Conservation (phyloP, 225 moss, liverwort and hornwort species). For the Pleurozium schreberi region DNA sequence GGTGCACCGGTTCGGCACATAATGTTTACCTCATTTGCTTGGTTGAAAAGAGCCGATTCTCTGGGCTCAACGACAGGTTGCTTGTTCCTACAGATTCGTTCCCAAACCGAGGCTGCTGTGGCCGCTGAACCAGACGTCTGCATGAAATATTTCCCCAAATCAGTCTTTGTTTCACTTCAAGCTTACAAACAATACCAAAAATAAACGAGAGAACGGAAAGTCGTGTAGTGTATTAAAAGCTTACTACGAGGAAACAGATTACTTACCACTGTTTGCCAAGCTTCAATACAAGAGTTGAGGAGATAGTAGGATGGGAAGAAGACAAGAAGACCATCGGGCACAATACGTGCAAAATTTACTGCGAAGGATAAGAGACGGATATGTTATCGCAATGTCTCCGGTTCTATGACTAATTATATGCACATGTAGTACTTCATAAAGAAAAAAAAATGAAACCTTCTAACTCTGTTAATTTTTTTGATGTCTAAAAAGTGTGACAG, state of each 20-base stretch:
- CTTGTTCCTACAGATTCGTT: conserved; percentile 92
- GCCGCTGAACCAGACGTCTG: conserved; percentile 36
- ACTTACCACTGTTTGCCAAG: conserved; percentile 84
- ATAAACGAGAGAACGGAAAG: neutral
- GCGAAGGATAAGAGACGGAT: conserved; percentile 3
- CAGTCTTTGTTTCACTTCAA: neutral
- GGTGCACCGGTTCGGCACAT: neutral
- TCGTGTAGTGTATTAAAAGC: neutral
- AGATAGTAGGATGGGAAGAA: conserved; percentile 98
- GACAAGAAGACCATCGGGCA: conserved; percentile 92
- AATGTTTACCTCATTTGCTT: conserved; percentile 71
- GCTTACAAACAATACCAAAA: neutral
- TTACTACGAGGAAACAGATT: neutral
- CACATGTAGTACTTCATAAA: neutral
- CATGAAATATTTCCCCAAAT: neutral
- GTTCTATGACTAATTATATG: neutral
- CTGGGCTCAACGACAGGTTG: conserved; percentile 94
- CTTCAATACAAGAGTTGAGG: conserved; percentile 91
- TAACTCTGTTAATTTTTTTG: neutral
- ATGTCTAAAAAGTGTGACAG: neutral
- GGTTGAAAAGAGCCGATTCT: conserved; percentile 95
- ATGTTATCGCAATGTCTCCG: neutral
- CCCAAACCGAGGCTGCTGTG: conserved; percentile 68
- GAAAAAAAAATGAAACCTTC: neutral
- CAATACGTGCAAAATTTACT: conserved; percentile 98